Percentiles rank a stretch among this genome's conserved stretches.
Evolutionary conservation across 2,329 filamentous ascomycete species (phyloP).

Genomic region (Colletotrichum incanum): DNA sequence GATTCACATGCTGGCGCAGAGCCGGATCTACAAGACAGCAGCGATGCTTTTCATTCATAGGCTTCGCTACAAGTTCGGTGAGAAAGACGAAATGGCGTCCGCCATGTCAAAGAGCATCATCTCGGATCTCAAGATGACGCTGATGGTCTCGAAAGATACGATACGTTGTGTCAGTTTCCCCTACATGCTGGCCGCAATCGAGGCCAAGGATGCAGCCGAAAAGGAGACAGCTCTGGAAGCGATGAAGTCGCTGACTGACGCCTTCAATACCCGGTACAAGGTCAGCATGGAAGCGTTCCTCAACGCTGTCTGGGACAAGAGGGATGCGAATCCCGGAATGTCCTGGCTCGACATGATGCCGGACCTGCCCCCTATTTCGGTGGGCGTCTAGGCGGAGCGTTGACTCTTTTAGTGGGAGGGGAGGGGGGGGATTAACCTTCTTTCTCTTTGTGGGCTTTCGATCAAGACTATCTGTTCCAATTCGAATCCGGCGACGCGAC

Average conservation of each 20-base stretch:
- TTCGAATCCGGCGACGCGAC: not conserved
- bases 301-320: slow-evolving; percentile 24
- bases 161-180: slow-evolving; percentile 46
- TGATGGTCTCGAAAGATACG: slow-evolving; percentile 39
- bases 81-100: slow-evolving; percentile 43
- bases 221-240: slow-evolving; percentile 25
- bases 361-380: slow-evolving; percentile 30
- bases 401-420: too few relatives aligned
- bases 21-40: slow-evolving; percentile 46
- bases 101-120: slow-evolving; percentile 47
- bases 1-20: slow-evolving; percentile 50
- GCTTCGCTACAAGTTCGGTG: slow-evolving; percentile 45
- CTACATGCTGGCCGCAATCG: slow-evolving; percentile 47
- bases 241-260: slow-evolving; percentile 39
- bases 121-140: slow-evolving; percentile 45
- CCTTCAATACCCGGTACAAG: slow-evolving; percentile 28
- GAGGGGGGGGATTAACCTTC: too few relatives aligned
- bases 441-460: not conserved
- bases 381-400: slow-evolving; percentile 26
- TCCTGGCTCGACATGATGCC: slow-evolving; percentile 37
- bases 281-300: slow-evolving; percentile 33
- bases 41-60: slow-evolving; percentile 47
- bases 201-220: slow-evolving; percentile 42
- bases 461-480: not conserved
- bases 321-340: slow-evolving; percentile 26